Conservation (phyloP, 306 rosid species). For the Castanospermum australe region DNA sequence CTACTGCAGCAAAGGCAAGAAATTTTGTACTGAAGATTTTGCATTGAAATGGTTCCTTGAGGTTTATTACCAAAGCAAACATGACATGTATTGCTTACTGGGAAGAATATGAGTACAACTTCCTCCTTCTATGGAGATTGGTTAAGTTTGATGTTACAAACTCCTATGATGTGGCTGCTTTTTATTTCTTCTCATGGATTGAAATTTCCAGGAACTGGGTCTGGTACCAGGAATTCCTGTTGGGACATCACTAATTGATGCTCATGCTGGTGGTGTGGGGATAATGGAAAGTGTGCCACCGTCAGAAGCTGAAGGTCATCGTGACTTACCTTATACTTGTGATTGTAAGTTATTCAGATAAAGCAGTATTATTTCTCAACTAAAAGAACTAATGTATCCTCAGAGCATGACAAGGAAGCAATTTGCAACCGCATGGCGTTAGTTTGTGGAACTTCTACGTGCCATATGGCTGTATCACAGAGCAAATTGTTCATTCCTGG, state of each 20-base stretch:
- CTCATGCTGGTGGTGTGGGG: slow-evolving; percentile 99
- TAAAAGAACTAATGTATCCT: slow-evolving; percentile 20
- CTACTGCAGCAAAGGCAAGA: slow-evolving; percentile 93
- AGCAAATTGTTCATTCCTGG: slow-evolving; percentile 92
- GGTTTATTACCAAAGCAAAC: slow-evolving; percentile 35
- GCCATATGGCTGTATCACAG: slow-evolving; percentile 90
- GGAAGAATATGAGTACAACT: slow-evolving; percentile 20
- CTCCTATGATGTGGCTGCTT: neutral
- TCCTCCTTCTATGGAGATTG: slow-evolving; percentile 31
- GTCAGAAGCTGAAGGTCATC: slow-evolving; percentile 57
- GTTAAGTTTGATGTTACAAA: slow-evolving; percentile 29
- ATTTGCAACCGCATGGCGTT: slow-evolving; percentile 76
- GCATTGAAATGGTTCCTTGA: slow-evolving; percentile 48
- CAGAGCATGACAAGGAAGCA: slow-evolving; percentile 64
- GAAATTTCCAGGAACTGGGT: slow-evolving; percentile 79
- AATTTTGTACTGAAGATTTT: slow-evolving; percentile 48
- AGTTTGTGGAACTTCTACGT: slow-evolving; percentile 98
- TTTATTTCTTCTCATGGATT: slow-evolving; percentile 12
- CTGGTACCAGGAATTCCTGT: slow-evolving; percentile 89
- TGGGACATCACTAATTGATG: slow-evolving; percentile 91
- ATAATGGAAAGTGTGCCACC: slow-evolving; percentile 79
- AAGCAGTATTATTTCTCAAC: slow-evolving; percentile 20
- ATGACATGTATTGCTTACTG: slow-evolving; percentile 32
- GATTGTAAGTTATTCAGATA: slow-evolving; percentile 19
- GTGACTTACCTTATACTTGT: slow-evolving; percentile 14